phyloP scores from a whole-genome alignment of 2,329 filamentous ascomycete species.

The Myriosclerotinia scirpicola region DNA sequence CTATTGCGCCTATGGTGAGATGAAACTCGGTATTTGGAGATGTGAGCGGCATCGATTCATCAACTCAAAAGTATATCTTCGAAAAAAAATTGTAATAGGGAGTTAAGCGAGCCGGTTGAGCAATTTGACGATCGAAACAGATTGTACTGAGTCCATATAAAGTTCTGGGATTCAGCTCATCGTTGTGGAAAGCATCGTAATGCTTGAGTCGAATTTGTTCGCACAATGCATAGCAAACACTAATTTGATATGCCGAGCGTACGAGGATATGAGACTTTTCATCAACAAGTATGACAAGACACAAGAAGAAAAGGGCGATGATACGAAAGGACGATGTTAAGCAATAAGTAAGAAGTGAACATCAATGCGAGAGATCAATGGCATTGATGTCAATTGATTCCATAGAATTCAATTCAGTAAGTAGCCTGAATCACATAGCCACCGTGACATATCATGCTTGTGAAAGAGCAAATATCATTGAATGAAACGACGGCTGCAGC shows the following conservation, averaged over 20 bases:
- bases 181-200: not conserved
- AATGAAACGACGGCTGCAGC: no score
- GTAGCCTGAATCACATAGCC: not conserved
- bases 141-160: conserved; percentile 35
- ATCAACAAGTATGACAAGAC: not conserved
- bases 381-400: not conserved
- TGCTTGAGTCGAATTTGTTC: not conserved
- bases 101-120: conserved; percentile 35
- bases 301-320: not conserved
- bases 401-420: not conserved
- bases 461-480: no score
- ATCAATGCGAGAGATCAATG: not conserved
- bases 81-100: conserved; percentile 24
- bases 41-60: conserved; percentile 17
- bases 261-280: not conserved
- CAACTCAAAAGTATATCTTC: conserved; percentile 22
- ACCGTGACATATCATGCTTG: no score
- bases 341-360: not conserved
- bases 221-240: not conserved
- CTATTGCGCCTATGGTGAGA: conserved; percentile 30
- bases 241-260: not conserved
- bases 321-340: not conserved
- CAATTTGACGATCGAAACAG: conserved; percentile 40
- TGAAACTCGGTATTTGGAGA: conserved; percentile 31
- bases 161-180: conserved; percentile 20